Evolutionary conservation across 192 early-diverging fungal species (phyloP).

Genomic region (Coemansia asiatica): DNA sequence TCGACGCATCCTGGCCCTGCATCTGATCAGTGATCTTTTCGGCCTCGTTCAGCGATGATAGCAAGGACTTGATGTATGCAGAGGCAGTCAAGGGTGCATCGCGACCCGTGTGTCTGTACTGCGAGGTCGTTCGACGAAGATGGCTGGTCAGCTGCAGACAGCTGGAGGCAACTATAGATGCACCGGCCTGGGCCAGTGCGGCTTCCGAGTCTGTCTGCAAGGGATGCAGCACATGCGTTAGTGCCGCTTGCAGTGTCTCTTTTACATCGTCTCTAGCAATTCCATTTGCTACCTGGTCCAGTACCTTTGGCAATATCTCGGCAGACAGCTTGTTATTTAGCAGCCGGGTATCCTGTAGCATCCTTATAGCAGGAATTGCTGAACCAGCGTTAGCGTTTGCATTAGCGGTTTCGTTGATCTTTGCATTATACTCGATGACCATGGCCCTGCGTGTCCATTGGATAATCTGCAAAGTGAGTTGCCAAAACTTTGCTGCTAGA

Average conservation of each 20-base stretch:
- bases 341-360: background rate
- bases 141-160: constrained; percentile 33
- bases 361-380: background rate
- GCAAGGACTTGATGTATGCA: constrained; percentile 25
- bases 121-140: constrained; percentile 47
- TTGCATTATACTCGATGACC: background rate
- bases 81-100: constrained; percentile 29
- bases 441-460: constrained; percentile 19
- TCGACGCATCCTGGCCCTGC: background rate
- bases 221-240: constrained; percentile 15
- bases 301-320: background rate
- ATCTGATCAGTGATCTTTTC: constrained; percentile 1
- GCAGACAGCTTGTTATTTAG: background rate
- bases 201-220: background rate
- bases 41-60: constrained; percentile 11
- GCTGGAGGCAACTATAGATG: constrained; percentile 17
- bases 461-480: constrained; percentile 40
- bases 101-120: constrained; percentile 45
- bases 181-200: constrained; percentile 12
- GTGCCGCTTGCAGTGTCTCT: constrained; percentile 5
- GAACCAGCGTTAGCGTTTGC: background rate
- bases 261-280: background rate
- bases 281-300: background rate
- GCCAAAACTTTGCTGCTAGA: constrained; percentile 39
- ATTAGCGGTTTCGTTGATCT: background rate